These are phyloP conservation scores for Talaromyces proteolyticus DNA, from an alignment of 495 filamentous ascomycete species.

Conservation along the genomic window DNA sequence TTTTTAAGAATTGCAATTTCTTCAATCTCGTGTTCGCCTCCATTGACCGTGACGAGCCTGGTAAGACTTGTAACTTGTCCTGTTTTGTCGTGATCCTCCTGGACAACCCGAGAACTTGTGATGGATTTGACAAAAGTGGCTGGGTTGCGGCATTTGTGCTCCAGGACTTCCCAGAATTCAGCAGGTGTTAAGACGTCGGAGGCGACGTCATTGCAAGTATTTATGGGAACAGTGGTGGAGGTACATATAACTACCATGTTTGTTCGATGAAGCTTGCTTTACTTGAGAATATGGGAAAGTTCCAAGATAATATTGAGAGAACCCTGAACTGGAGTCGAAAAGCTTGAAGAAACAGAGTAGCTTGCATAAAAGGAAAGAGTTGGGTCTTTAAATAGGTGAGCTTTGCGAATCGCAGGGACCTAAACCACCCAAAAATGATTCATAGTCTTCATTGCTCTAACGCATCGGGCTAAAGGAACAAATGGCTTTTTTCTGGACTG, in stretches of 20 bases:
- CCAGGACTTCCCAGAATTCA: constrained; percentile 2
- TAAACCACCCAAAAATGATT: too few species aligned
- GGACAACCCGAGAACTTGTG: background rate
- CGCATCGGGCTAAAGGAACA: background rate
- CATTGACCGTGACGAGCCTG: background rate
- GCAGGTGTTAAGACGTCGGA: background rate
- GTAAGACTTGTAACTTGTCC: background rate
- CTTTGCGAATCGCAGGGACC: too few species aligned
- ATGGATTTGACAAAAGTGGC: constrained; percentile 1
- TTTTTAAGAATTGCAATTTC: constrained; percentile 1
- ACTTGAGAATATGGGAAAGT: background rate
- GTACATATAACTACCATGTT: constrained; percentile 3
- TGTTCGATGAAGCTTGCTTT: background rate
- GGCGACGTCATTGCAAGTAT: background rate
- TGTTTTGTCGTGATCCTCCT: constrained; percentile 1
- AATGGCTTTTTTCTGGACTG: background rate
- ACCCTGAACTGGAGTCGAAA: too few species aligned
- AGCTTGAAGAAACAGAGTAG: background rate
- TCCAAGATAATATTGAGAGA: too few species aligned
- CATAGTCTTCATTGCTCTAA: too few species aligned
- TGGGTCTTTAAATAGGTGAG: background rate
- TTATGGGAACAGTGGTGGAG: constrained; percentile 1
- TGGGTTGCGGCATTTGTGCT: constrained; percentile 4
- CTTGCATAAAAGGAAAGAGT: background rate
- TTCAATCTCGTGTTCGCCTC: background rate